Evolutionary conservation across 768 basidiomycete species (phyloP), one percentile per base, ranked within the genome.

Genomic region (Candolleomyces efflorescens): DNA sequence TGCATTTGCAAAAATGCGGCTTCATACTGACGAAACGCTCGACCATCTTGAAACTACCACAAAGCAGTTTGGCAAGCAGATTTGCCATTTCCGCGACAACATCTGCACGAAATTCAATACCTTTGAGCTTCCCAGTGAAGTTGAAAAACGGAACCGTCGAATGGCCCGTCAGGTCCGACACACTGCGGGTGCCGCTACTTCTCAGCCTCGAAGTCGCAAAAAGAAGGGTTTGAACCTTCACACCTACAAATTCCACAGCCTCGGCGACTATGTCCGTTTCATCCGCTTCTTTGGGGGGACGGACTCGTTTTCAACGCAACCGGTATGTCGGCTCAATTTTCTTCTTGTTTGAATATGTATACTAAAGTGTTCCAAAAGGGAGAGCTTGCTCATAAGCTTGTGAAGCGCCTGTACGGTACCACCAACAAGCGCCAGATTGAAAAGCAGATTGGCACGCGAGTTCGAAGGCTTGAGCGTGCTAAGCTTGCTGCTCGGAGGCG

Each of bases 261-360:
- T 78, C 0, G 74, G 70, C 0, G 73, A 79, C 53, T 75, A 76
- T 54, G 66, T 65, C 0, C 27, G 24, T 1, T 58, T 60, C 15
- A 75, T 78, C 18, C 60, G 57, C 0, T 20, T 47, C 0, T 69
- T 63, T 50, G 77, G 77, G 0, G 71, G 68, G 0, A 74, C 75
- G 0, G 75, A 80, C 56, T 71, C 67, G 1, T 74, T 73, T 55
- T 74, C 73, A 0, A 80, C 76, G 0, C 76, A 79, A 55, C 53
- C 72, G 39, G 77, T 79, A 56, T 22, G 69, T 63, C 15, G 2
- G 12, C 39, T 5, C 32, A 15, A 12, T 9, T 9, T 27, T 9
- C 11, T 11, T 51, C 49, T n/a, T 41, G 13, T 24, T 38, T 27
- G 17, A 36, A 2, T 27, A 3, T 27, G 23, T 22, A 15, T 13